Conservation (phyloP, 1,284 basidiomycete species). For the Xerocomus amazonicus region DNA sequence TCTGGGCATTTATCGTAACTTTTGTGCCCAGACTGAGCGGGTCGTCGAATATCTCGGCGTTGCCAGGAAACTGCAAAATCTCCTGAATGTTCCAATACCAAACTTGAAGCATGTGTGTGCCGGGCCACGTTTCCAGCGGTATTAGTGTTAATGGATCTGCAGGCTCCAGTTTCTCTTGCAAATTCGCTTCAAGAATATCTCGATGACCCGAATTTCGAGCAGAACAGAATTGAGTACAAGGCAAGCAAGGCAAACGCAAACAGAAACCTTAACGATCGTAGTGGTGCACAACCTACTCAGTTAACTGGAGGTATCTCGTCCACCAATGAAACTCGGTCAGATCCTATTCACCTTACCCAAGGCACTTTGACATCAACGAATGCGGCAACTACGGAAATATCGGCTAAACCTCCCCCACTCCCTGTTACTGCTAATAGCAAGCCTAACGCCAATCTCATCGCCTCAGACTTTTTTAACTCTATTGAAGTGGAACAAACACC, state of each 20-base stretch:
- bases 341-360: conserved; percentile 8
- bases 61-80: conserved; percentile 87
- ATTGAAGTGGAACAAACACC: conserved; percentile 82
- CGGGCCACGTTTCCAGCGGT: not conserved
- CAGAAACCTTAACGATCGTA: conserved; percentile 37
- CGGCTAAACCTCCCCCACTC: conserved; percentile 22
- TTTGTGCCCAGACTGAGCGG: conserved; percentile 91
- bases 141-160: conserved; percentile 2
- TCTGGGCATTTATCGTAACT: conserved; percentile 87
- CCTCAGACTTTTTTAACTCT: conserved; percentile 88
- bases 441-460: conserved; percentile 37
- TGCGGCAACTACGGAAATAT: conserved; percentile 17
- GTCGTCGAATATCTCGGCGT: conserved; percentile 95
- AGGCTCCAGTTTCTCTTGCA: conserved; percentile 93
- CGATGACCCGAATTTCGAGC: conserved; percentile 93
- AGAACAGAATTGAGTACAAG: conserved; percentile 91
- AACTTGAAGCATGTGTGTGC: conserved; percentile 84
- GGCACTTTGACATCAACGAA: conserved; percentile 10
- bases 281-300: conserved; percentile 24
- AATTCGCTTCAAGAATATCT: conserved; percentile 94
- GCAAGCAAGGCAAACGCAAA: conserved; percentile 79
- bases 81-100: conserved; percentile 91
- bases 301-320: conserved; percentile 18
- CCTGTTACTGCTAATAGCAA: conserved; percentile 22
- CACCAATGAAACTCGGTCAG: not conserved